phyloP scores from a whole-genome alignment of 257 asterid species.

The Linderniella brevidens region DNA sequence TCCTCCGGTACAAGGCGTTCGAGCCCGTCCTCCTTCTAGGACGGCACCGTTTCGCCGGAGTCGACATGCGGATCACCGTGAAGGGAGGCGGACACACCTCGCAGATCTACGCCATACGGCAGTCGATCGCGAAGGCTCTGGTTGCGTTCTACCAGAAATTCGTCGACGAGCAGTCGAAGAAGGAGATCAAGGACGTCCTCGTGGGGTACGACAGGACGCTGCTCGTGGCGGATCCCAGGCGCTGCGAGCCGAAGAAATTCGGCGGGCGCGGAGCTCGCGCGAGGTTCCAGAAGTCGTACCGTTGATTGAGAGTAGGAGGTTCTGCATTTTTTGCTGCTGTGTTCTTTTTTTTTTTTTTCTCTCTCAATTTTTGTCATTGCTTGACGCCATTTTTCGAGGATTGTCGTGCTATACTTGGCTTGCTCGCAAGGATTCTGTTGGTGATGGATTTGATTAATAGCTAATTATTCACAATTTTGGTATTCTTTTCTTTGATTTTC shows the following conservation, averaged over 20 bases:
- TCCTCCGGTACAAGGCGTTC: slow-evolving; percentile 13
- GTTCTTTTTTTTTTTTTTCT: too few species aligned
- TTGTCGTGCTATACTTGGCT: too few species aligned
- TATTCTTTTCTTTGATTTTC: too few species aligned
- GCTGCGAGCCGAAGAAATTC: slow-evolving; percentile 12
- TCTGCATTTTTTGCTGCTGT: too few species aligned
- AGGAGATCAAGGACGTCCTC: slow-evolving; percentile 9
- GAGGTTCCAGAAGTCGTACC: slow-evolving; percentile 10
- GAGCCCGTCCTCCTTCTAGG: slow-evolving; percentile 10
- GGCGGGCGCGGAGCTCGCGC: slow-evolving; percentile 10
- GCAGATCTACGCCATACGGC: slow-evolving; percentile 10
- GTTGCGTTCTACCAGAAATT: slow-evolving; percentile 10
- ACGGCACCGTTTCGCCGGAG: slow-evolving; percentile 10
- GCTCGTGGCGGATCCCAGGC: slow-evolving; percentile 11
- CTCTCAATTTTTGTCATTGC: too few species aligned
- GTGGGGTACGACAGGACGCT: slow-evolving; percentile 10
- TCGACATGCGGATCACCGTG: slow-evolving; percentile 9
- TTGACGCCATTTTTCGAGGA: too few species aligned
- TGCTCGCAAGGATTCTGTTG: too few species aligned
- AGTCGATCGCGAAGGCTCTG: slow-evolving; percentile 9
- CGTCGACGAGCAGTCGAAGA: slow-evolving; percentile 11
- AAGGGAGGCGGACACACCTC: slow-evolving; percentile 10
- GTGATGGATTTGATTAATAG: too few species aligned
- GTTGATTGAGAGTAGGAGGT: too few species aligned
- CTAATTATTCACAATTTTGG: too few species aligned